A percentile compares a stretch with the other conserved stretches of the same genome.
Evolutionary conservation across 495 filamentous ascomycete species (phyloP).

Genomic region (Collariella sp.): DNA sequence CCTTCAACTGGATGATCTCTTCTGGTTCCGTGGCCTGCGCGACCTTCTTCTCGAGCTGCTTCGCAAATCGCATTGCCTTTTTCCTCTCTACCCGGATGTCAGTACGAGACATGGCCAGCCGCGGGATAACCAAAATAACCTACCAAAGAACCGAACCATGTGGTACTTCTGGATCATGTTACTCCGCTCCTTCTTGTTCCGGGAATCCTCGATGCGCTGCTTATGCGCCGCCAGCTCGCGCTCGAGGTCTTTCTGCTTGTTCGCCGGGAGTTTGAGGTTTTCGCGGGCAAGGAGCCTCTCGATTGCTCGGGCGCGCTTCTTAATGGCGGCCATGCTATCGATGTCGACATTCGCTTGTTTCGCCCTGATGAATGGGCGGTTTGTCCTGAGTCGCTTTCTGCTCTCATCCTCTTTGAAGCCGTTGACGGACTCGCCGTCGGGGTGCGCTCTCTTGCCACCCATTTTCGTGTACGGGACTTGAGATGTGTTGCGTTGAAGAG

Average conservation of each 20-base stretch:
- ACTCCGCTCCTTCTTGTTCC: conserved; percentile 51
- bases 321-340: conserved; percentile 38
- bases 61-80: conserved; percentile 66
- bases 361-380: conserved; percentile 20
- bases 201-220: conserved; percentile 53
- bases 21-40: conserved; percentile 37
- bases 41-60: conserved; percentile 52
- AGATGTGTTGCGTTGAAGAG: not conserved
- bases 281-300: conserved; percentile 52
- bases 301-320: conserved; percentile 53
- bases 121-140: conserved; percentile 14
- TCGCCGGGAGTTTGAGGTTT: conserved; percentile 56
- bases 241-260: conserved; percentile 67
- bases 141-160: conserved; percentile 87
- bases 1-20: conserved; percentile 42
- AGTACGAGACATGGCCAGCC: not conserved
- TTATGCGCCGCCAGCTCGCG: conserved; percentile 69
- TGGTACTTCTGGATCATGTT: conserved; percentile 83
- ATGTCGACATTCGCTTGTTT: conserved; percentile 29
- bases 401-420: conserved; percentile 1
- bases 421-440: conserved; percentile 17
- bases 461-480: conserved; percentile 1
- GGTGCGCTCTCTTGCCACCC: conserved; percentile 15
- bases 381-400: conserved; percentile 14
- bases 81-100: conserved; percentile 55